Evolutionary conservation across 352 stramenopile genomes (phyloP).

Genomic region (Pythium oligandrum): DNA sequence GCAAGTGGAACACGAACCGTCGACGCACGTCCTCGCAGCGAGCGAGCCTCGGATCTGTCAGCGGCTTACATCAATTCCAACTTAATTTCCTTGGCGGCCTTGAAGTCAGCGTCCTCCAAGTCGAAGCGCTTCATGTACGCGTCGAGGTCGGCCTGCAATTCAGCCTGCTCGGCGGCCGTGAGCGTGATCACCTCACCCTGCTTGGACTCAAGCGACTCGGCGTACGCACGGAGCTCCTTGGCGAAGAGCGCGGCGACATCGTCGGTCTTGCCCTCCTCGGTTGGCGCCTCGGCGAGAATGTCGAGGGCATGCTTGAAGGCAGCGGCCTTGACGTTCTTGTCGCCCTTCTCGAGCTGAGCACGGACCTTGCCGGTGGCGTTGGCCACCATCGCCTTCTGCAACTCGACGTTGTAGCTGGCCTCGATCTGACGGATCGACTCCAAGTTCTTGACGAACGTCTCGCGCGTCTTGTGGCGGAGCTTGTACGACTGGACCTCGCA

Average conservation of each 20-base stretch:
- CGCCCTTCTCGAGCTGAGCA: conserved; percentile 62
- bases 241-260: conserved; percentile 76
- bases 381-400: conserved; percentile 81
- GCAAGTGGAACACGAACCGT: neutral
- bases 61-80: conserved; percentile 75
- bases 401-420: conserved; percentile 71
- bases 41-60: neutral
- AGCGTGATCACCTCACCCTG: conserved; percentile 77
- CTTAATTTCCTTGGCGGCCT: conserved; percentile 82
- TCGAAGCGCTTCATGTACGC: conserved; percentile 86
- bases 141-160: conserved; percentile 79
- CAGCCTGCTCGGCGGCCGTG: conserved; percentile 66
- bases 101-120: conserved; percentile 73
- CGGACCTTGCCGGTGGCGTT: conserved; percentile 73
- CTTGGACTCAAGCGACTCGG: conserved; percentile 67
- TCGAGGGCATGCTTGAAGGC: conserved; percentile 84
- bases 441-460: conserved; percentile 85
- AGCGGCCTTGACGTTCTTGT: conserved; percentile 82
- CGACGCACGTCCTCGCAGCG: neutral
- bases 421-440: conserved; percentile 84
- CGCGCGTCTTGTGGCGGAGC: conserved; percentile 84
- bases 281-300: conserved; percentile 60
- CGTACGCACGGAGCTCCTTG: conserved; percentile 81
- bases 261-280: conserved; percentile 80
- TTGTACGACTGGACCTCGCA: conserved; percentile 84